Conservation (phyloP, 1,284 basidiomycete genomes). For the Ustilago tritici region DNA sequence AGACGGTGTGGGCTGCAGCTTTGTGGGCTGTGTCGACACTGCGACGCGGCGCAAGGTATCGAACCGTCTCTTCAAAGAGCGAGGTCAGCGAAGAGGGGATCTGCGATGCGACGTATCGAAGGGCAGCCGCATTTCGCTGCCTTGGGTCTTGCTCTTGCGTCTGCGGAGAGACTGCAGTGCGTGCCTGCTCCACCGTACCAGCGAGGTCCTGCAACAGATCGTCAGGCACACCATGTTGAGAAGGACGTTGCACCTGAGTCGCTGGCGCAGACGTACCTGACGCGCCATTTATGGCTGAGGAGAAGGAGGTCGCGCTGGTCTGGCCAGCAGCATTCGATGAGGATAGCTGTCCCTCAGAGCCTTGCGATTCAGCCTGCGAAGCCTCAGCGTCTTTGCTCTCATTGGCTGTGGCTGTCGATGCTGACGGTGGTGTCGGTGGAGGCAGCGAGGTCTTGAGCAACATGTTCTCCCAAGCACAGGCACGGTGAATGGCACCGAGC, state of each 20-base stretch:
- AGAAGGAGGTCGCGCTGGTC: background rate
- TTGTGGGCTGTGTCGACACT: constrained; percentile 81
- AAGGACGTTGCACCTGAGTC: constrained; percentile 32
- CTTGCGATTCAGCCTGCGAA: constrained; percentile 8
- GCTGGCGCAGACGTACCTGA: constrained; percentile 8
- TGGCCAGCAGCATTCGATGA: constrained; percentile 8
- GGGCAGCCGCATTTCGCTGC: constrained; percentile 56
- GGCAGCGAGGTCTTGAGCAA: constrained; percentile 74
- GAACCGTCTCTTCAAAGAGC: constrained; percentile 90
- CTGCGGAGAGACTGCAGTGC: constrained; percentile 19
- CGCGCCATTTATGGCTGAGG: background rate
- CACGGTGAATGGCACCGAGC: constrained; percentile 85
- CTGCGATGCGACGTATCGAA: constrained; percentile 84
- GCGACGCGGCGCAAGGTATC: constrained; percentile 83
- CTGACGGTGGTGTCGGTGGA: constrained; percentile 21
- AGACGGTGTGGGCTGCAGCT: constrained; percentile 80
- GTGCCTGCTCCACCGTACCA: constrained; percentile 42
- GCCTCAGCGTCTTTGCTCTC: constrained; percentile 26
- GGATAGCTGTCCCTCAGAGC: constrained; percentile 1
- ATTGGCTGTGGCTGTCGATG: constrained; percentile 10
- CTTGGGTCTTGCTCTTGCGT: constrained; percentile 30
- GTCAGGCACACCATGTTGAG: constrained; percentile 41
- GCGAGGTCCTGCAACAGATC: constrained; percentile 48
- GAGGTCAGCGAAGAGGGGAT: constrained; percentile 83
- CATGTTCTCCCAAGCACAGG: constrained; percentile 86